A percentile compares a stretch with the other conserved stretches of the same genome.
Evolutionary conservation across 1,284 basidiomycete genomes (phyloP).

Genomic region (Pseudozyma thailandica): DNA sequence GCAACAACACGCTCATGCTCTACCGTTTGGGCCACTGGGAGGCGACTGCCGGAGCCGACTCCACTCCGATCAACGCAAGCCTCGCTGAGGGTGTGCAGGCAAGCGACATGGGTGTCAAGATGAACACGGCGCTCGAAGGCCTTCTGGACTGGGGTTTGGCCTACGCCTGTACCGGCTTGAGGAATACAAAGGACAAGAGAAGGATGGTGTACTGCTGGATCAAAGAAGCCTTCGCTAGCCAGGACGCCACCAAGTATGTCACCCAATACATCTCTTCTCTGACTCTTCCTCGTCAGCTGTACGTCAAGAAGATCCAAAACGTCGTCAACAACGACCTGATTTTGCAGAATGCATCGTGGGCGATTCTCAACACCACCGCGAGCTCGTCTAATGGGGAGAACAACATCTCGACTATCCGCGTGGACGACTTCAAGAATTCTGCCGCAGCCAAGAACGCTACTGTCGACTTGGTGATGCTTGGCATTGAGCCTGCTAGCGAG

Average conservation of each 20-base stretch:
- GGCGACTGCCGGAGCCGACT: not conserved
- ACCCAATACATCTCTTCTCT: conserved; percentile 20
- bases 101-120: conserved; percentile 7
- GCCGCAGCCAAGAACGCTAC: not conserved
- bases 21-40: conserved; percentile 37
- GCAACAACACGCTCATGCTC: conserved; percentile 32
- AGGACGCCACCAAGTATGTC: conserved; percentile 31
- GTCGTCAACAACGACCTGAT: conserved; percentile 27
- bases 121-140: conserved; percentile 26
- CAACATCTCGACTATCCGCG: conserved; percentile 17
- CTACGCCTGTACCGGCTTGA: conserved; percentile 35
- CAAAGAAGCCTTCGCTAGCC: conserved; percentile 28
- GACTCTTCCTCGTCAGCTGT: conserved; percentile 31
- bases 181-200: conserved; percentile 9
- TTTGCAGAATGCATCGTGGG: conserved; percentile 29
- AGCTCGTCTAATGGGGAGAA: not conserved
- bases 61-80: conserved; percentile 10
- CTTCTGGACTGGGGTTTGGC: conserved; percentile 32
- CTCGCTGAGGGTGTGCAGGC: conserved; percentile 11
- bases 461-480: conserved; percentile 32
- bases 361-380: conserved; percentile 19
- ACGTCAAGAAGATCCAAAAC: conserved; percentile 16
- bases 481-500: conserved; percentile 21
- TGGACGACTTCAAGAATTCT: conserved; percentile 10
- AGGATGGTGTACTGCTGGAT: conserved; percentile 40